A percentile compares a stretch with the other conserved stretches of the same genome.
Conservation (phyloP, 2,329 filamentous ascomycete genomes). For the Xylariaceae sp. region DNA sequence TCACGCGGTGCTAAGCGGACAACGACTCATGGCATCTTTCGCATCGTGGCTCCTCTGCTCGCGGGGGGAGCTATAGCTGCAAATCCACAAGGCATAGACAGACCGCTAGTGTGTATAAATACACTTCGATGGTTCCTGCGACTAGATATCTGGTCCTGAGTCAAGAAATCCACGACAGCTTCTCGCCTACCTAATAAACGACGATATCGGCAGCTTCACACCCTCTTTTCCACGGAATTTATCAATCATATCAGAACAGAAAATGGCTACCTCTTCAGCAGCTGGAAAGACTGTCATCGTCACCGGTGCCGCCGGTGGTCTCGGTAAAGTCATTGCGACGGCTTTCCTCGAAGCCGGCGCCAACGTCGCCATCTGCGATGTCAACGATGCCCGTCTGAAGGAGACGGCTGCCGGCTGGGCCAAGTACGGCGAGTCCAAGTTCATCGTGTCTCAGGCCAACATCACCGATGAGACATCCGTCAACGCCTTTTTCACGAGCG, state of each 20-base stretch:
- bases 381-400: slow-evolving; percentile 29
- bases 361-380: slow-evolving; percentile 34
- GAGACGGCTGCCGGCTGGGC: slow-evolving; percentile 16
- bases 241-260: not conserved
- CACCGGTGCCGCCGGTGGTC: slow-evolving; percentile 33
- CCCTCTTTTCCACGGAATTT: not conserved
- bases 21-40: too few relatives aligned
- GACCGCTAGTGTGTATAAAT: too few relatives aligned
- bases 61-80: too few relatives aligned
- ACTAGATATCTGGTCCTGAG: not conserved
- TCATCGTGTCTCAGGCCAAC: slow-evolving; percentile 28
- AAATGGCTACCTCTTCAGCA: slow-evolving; percentile 13
- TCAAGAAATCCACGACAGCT: not conserved
- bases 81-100: too few relatives aligned
- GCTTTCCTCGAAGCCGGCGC: slow-evolving; percentile 32
- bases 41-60: too few relatives aligned
- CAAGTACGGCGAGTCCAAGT: slow-evolving; percentile 9
- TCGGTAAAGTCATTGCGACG: slow-evolving; percentile 33
- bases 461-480: slow-evolving; percentile 33
- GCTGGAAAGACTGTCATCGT: slow-evolving; percentile 26
- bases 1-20: too few relatives aligned
- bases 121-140: not conserved
- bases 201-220: not conserved
- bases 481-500: slow-evolving; percentile 27
- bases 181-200: not conserved